Percentiles rank a stretch among this genome's conserved stretches.
phyloP scores from a whole-genome alignment of 345 rosid species.

The Raphanus raphanistrum region DNA sequence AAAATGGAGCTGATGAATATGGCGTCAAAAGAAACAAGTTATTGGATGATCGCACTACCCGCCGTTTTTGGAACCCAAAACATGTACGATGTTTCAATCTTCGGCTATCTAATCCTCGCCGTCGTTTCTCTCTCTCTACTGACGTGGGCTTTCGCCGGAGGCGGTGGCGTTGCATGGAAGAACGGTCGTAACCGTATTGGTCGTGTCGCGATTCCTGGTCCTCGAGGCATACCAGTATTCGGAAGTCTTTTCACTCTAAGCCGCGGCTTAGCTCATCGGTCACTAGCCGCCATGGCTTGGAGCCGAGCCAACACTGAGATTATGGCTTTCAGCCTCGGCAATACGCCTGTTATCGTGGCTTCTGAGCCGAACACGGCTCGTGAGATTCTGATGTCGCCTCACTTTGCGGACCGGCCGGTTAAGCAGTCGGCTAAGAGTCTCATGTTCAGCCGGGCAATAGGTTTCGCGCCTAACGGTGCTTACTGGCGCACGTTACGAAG shows the following conservation, averaged over 20 bases:
- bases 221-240: slow-evolving; percentile 67
- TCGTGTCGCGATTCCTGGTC: slow-evolving; percentile 57
- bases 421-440: slow-evolving; percentile 77
- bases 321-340: slow-evolving; percentile 89
- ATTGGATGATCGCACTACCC: slow-evolving; percentile 67
- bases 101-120: slow-evolving; percentile 45
- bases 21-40: slow-evolving; percentile 48
- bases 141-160: slow-evolving; percentile 60
- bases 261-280: slow-evolving; percentile 69
- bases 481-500: slow-evolving; percentile 81
- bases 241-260: slow-evolving; percentile 70
- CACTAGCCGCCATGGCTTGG: slow-evolving; percentile 67
- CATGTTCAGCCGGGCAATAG: slow-evolving; percentile 88
- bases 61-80: slow-evolving; percentile 49
- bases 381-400: slow-evolving; percentile 67
- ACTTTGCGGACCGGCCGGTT: slow-evolving; percentile 82
- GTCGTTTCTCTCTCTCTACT: slow-evolving; percentile 42
- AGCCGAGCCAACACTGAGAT: slow-evolving; percentile 44
- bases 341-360: slow-evolving; percentile 65
- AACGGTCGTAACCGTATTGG: slow-evolving; percentile 55
- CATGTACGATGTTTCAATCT: slow-evolving; percentile 36
- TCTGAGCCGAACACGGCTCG: slow-evolving; percentile 68
- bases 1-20: slow-evolving; percentile 35
- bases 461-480: slow-evolving; percentile 82
- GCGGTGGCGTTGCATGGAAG: slow-evolving; percentile 83